Conservation (phyloP, 2,329 filamentous ascomycete genomes). For the Trichocomaceae sp. region DNA sequence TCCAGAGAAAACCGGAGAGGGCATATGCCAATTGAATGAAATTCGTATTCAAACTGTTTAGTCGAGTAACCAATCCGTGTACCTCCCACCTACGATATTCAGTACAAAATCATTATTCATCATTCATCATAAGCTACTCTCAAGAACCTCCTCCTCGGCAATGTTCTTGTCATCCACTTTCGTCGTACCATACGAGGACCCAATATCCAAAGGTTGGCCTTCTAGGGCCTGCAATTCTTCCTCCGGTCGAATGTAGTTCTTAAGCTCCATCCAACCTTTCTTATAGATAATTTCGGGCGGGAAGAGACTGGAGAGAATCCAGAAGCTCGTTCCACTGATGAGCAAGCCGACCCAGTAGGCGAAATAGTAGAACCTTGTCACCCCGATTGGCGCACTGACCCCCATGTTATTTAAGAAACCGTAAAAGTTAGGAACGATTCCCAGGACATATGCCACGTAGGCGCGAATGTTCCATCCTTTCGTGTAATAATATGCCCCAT, state of each 20-base stretch:
- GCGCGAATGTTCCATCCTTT: constrained; percentile 33
- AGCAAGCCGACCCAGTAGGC: constrained; percentile 34
- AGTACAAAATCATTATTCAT: too few relatives aligned
- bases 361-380: constrained; percentile 48
- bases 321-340: neutral
- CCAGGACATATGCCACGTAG: constrained; percentile 29
- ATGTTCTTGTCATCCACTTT: too few relatives aligned
- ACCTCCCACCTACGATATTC: too few relatives aligned
- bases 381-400: constrained; percentile 27
- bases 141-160: too few relatives aligned
- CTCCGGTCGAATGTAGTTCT: neutral
- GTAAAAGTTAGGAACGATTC: constrained; percentile 37
- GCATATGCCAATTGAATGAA: too few relatives aligned
- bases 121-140: too few relatives aligned
- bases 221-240: neutral
- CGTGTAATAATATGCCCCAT: constrained; percentile 28
- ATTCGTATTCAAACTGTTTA: too few relatives aligned
- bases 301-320: neutral
- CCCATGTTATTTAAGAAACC: constrained; percentile 40
- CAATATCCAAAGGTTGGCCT: neutral
- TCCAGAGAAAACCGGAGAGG: too few relatives aligned
- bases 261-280: neutral
- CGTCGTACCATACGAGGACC: too few relatives aligned
- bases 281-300: neutral
- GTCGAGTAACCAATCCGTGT: too few relatives aligned